These are phyloP conservation scores for Ophiostoma populinum DNA, from an alignment of 2,329 filamentous ascomycete species.

Conservation along the genomic window DNA sequence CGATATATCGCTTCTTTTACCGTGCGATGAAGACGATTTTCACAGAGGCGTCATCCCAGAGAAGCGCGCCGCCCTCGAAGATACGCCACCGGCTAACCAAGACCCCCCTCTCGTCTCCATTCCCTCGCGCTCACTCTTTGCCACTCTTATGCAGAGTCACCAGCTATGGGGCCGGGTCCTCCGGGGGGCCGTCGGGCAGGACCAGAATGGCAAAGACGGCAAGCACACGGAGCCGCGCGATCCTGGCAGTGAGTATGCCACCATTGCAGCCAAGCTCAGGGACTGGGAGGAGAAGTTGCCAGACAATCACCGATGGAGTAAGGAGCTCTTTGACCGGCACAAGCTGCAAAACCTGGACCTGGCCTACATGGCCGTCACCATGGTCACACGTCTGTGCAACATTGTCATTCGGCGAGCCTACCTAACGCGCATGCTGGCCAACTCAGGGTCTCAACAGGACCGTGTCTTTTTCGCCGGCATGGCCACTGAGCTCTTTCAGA, in stretches of 20 bases:
- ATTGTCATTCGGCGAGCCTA: constrained; percentile 39
- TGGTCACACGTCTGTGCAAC: constrained; percentile 37
- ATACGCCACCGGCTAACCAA: constrained; percentile 30
- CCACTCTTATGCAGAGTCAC: constrained; percentile 36
- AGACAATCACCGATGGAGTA: constrained; percentile 29
- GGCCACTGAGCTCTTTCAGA: constrained; percentile 27
- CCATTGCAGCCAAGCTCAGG: constrained; percentile 23
- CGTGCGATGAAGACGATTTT: constrained; percentile 35
- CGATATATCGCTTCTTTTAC: constrained; percentile 37
- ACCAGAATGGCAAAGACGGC: constrained; percentile 11
- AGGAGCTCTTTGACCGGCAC: constrained; percentile 24
- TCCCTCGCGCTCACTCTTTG: constrained; percentile 33
- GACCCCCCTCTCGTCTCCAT: constrained; percentile 26
- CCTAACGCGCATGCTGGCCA: constrained; percentile 21
- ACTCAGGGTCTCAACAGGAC: background rate
- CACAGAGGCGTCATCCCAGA: constrained; percentile 27
- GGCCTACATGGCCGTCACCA: constrained; percentile 36
- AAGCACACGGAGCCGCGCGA: constrained; percentile 27
- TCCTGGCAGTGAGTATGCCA: constrained; percentile 27
- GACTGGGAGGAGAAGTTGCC: constrained; percentile 33
- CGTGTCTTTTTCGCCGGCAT: constrained; percentile 14
- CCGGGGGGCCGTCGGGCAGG: constrained; percentile 28
- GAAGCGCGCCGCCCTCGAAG: constrained; percentile 34
- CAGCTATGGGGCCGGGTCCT: constrained; percentile 36
- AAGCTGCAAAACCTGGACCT: constrained; percentile 32